Conservation (phyloP, 257 asterid species). For the Przewalskia tangutica region DNA sequence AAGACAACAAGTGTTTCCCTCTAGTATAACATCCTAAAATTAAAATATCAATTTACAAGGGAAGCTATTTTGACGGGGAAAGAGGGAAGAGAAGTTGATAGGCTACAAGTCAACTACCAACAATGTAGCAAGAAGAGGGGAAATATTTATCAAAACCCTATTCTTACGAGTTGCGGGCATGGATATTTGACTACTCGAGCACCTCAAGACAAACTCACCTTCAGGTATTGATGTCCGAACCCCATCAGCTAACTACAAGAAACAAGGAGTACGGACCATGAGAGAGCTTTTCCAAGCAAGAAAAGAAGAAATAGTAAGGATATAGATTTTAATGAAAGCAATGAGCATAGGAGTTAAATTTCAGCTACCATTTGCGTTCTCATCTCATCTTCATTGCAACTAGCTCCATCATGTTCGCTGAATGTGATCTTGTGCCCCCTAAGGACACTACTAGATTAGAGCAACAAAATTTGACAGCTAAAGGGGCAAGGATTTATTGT, state of each 20-base stretch:
- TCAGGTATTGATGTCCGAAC: conserved; percentile 41
- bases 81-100: not conserved
- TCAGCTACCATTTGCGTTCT: conserved; percentile 40
- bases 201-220: conserved; percentile 43
- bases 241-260: conserved; percentile 39
- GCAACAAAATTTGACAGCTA: not conserved
- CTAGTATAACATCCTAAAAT: not conserved
- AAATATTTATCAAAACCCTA: not conserved
- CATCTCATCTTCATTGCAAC: conserved; percentile 26
- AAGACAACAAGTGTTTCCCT: not conserved
- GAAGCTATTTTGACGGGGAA: not conserved
- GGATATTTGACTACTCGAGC: conserved; percentile 4
- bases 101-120: not conserved
- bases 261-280: conserved; percentile 3
- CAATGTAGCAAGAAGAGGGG: not conserved
- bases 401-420: conserved; percentile 32
- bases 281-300: conserved; percentile 7
- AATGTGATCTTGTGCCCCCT: conserved; percentile 45
- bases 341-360: conserved; percentile 6
- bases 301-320: conserved; percentile 1
- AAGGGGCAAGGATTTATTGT: not conserved
- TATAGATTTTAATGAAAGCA: not conserved
- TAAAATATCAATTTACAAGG: not conserved
- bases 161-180: not conserved
- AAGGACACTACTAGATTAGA: not conserved